Evolutionary conservation across 768 basidiomycete genomes (phyloP).

Genomic region (Gloeopeniophorella convolvens): DNA sequence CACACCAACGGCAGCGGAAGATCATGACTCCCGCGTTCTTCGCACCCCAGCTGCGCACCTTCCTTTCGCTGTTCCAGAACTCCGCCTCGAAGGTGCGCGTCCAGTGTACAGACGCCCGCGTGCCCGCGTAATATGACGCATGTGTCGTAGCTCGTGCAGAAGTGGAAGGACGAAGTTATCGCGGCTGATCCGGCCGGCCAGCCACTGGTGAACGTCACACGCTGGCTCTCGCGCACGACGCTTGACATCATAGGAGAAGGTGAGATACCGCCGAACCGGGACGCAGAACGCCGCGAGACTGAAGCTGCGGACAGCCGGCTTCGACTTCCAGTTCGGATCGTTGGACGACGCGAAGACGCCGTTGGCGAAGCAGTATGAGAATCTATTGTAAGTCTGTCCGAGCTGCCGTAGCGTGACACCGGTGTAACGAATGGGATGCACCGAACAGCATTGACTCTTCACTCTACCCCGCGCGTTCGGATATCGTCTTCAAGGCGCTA

Average conservation of each 20-base stretch:
- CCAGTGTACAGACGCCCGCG: not conserved
- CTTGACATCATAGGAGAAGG: constrained; percentile 27
- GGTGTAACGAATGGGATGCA: not conserved
- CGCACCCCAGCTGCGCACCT: constrained; percentile 23
- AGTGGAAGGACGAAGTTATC: constrained; percentile 25
- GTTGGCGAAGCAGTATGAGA: constrained; percentile 7
- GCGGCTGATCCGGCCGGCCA: not conserved
- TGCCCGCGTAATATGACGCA: not conserved
- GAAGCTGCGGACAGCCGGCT: constrained; percentile 7
- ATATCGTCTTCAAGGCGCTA: not conserved
- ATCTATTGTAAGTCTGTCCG: constrained; percentile 15
- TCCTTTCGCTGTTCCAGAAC: constrained; percentile 24
- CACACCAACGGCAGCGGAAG: constrained; percentile 25
- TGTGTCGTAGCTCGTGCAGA: constrained; percentile 21
- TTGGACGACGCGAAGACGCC: constrained; percentile 9
- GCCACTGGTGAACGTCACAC: constrained; percentile 19
- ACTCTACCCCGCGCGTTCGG: not conserved
- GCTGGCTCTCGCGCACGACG: constrained; percentile 25
- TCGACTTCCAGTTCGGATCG: constrained; percentile 15
- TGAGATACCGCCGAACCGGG: not conserved
- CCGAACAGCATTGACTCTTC: not conserved
- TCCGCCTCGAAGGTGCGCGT: constrained; percentile 7
- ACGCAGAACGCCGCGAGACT: not conserved
- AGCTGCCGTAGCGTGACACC: too few species aligned
- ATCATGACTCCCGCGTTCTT: constrained; percentile 28